Evolutionary conservation across 2,329 filamentous ascomycete species (phyloP), one percentile per base, ranked within the genome.

Genomic region (Microascus cirrosus): DNA sequence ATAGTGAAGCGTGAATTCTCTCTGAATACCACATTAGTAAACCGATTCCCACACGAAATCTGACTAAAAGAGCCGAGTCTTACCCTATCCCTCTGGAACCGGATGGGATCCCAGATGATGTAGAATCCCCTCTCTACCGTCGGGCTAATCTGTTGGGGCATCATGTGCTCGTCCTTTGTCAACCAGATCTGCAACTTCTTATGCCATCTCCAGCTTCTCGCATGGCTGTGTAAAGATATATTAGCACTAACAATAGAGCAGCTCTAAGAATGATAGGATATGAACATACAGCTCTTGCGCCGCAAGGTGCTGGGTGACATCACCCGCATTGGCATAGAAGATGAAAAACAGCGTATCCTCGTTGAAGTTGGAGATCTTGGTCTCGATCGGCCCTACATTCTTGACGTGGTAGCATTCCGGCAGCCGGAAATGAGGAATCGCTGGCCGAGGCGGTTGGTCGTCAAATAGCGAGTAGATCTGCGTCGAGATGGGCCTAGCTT

Each of bases 311-410:
- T 87, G 84, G 67, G 84, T 82, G 39, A 79, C 66, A 64, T 86
- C 83, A 52, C 78, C 74, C 8, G 84, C 81, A 60, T 81, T 84
- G 69, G 80, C 84, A 68, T 87, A 86, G 65, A 87, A 87, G 62
- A 87, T 86, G 77, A 81, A 85, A 68, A 87, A 82, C 54, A 87
- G 70, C 0, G 84, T 85, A 69, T 87, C 84, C 61, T 87, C 84
- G 62, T 85, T 86, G 69, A 87, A 86, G 61, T 79, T 85, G 48
- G 75, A 74, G 54, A 86, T 83, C 68, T 86, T 86, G 63, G 77
- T 82, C 61, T 86, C 82, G 56, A 87, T 78, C 2, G 81, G 77
- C 62, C 84, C 82, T 28, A 85, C 82, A 61, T 87, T 87, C 61
- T 78, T 83, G 36, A 87, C 84, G 57, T 77, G 80, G 65, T 87